These are phyloP conservation scores for Yarrowia yakushimensis DNA, from an alignment of 805 yeast species.

Conservation along the genomic window DNA sequence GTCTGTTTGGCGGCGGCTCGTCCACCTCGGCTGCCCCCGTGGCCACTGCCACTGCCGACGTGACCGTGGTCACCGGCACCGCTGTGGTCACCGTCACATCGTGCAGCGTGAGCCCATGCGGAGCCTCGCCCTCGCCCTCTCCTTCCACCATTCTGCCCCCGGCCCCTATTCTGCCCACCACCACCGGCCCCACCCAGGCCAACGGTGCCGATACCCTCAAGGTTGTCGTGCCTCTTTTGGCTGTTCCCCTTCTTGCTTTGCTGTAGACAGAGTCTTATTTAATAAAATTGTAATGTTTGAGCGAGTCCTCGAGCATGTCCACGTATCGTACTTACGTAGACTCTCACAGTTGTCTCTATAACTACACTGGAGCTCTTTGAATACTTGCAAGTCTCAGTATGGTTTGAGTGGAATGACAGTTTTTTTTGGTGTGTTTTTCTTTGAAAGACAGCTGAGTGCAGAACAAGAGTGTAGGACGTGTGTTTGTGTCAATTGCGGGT, in stretches of 20 bases:
- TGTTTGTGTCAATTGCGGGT: too few relatives aligned
- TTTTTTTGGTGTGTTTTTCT: too few relatives aligned
- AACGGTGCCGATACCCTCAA: neutral
- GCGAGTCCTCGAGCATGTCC: neutral
- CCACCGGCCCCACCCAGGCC: constrained; percentile 17
- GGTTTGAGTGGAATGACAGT: too few relatives aligned
- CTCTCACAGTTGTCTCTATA: too few relatives aligned
- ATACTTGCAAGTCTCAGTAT: too few relatives aligned
- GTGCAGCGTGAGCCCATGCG: constrained; percentile 25
- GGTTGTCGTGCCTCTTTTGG: neutral
- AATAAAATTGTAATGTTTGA: constrained; percentile 6
- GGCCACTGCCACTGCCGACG: constrained; percentile 24
- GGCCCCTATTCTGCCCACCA: neutral
- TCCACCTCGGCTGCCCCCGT: constrained; percentile 23
- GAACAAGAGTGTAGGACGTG: too few relatives aligned
- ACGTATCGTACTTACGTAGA: too few relatives aligned
- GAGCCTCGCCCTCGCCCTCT: neutral
- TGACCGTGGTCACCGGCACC: constrained; percentile 25
- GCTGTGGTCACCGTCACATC: constrained; percentile 24
- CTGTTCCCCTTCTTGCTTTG: constrained; percentile 17
- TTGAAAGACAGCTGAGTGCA: too few relatives aligned
- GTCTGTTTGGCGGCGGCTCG: constrained; percentile 25
- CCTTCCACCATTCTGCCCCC: constrained; percentile 6
- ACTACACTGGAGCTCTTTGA: too few relatives aligned
- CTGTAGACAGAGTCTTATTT: neutral